phyloP scores from a whole-genome alignment of 306 rosid genomes.

The Biancaea sappan region DNA sequence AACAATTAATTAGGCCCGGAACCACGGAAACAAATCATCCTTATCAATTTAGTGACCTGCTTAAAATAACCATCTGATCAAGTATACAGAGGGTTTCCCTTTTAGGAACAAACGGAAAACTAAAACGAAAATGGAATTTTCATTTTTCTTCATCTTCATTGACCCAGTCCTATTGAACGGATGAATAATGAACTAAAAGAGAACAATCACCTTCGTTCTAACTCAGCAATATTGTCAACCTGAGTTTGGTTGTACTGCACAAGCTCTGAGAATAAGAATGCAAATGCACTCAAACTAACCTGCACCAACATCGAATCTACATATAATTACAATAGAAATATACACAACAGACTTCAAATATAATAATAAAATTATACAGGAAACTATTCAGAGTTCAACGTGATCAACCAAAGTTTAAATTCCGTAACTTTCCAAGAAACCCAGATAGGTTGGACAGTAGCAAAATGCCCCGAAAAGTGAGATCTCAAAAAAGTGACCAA shows the following conservation, averaged over 20 bases:
- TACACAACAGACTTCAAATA: background rate
- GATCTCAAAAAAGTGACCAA: conserved; percentile 23
- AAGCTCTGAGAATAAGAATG: conserved; percentile 97
- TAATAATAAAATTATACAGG: background rate
- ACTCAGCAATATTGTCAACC: conserved; percentile 93
- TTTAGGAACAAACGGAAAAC: background rate
- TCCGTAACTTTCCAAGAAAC: background rate
- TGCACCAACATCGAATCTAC: conserved; percentile 36
- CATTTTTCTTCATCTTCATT: background rate
- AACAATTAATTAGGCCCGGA: background rate
- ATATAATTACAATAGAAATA: background rate
- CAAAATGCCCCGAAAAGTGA: background rate
- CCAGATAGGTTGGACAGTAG: background rate
- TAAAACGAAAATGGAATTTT: background rate
- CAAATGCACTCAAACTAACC: conserved; percentile 99
- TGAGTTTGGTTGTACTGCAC: conserved; percentile 99
- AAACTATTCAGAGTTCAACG: background rate
- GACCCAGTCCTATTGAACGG: background rate
- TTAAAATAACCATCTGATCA: background rate
- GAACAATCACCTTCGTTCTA: conserved; percentile 78
- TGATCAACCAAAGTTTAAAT: background rate
- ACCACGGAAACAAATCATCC: conserved; percentile 22
- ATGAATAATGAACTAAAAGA: background rate
- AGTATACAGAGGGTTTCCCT: background rate
- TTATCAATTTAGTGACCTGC: background rate